Conservation (phyloP, 805 yeast species). For the Wickerhamiella parazyma region DNA sequence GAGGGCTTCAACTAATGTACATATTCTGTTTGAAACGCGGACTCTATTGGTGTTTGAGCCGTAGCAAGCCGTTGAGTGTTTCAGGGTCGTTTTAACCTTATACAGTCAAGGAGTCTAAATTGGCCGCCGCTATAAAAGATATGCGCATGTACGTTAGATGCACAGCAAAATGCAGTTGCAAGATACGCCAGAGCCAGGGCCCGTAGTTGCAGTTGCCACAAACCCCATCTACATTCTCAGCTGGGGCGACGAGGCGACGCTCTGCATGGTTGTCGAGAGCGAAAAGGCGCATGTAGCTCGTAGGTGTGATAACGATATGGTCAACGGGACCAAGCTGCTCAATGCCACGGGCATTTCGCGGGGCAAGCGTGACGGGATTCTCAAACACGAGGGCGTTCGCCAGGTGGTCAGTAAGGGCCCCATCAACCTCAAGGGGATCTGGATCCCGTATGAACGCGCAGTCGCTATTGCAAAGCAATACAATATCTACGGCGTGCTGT, state of each 20-base stretch:
- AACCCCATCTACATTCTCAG: slow-evolving; percentile 9
- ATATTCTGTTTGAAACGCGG: too few species aligned
- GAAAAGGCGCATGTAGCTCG: slow-evolving; percentile 14
- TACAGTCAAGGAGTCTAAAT: neutral
- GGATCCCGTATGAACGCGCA: slow-evolving; percentile 22
- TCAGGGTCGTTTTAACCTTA: neutral
- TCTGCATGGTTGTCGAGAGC: slow-evolving; percentile 16
- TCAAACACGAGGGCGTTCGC: slow-evolving; percentile 16
- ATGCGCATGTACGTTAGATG: too few species aligned
- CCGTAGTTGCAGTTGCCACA: neutral
- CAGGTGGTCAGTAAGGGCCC: slow-evolving; percentile 19
- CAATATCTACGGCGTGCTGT: slow-evolving; percentile 13
- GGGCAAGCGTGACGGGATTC: slow-evolving; percentile 20
- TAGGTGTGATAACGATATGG: slow-evolving; percentile 21
- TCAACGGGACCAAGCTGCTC: slow-evolving; percentile 21
- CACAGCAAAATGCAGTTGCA: neutral
- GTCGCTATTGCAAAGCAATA: slow-evolving; percentile 16
- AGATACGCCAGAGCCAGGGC: neutral
- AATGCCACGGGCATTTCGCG: slow-evolving; percentile 17
- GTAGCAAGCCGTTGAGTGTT: too few species aligned
- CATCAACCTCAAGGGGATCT: slow-evolving; percentile 20
- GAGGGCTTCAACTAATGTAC: slow-evolving; percentile 11
- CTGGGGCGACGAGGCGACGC: slow-evolving; percentile 19
- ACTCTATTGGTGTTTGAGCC: too few species aligned
- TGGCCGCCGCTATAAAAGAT: neutral